A percentile compares a stretch with the other conserved stretches of the same genome.
Conservation (phyloP, 2,329 filamentous ascomycete genomes). For the Ceratocystis alfenasii region DNA sequence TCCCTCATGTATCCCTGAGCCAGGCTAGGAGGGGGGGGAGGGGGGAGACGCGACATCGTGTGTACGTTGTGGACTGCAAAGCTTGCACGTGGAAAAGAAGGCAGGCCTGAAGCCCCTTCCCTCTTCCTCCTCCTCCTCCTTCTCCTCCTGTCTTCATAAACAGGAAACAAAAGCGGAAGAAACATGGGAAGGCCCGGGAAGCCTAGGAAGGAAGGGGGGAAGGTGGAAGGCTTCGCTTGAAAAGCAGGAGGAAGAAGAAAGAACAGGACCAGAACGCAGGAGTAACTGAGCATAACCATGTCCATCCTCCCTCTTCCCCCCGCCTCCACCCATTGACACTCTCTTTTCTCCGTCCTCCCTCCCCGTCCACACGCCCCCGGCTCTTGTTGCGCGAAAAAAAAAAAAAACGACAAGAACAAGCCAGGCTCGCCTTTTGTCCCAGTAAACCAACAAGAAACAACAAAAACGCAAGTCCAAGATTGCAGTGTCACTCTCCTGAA, state of each 20-base stretch:
- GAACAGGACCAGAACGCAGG: not conserved
- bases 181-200: not conserved
- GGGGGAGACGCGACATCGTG: too few species aligned
- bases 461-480: not conserved
- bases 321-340: not conserved
- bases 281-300: not conserved
- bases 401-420: too few species aligned
- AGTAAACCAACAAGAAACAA: not conserved
- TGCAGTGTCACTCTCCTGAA: conserved; percentile 9
- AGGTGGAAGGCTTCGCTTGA: not conserved
- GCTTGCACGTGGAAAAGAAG: not conserved
- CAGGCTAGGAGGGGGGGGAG: not conserved
- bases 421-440: not conserved
- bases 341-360: not conserved
- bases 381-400: too few species aligned
- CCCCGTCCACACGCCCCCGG: not conserved
- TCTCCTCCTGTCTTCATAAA: too few species aligned
- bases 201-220: not conserved
- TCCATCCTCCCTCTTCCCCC: not conserved
- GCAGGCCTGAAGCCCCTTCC: not conserved
- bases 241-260: not conserved
- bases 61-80: not conserved
- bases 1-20: not conserved
- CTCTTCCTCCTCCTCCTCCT: too few species aligned
- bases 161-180: not conserved